A percentile compares a stretch with the other conserved stretches of the same genome.
These are phyloP conservation scores for Agrocybe pediades DNA, from an alignment of 768 basidiomycete species.

Conservation along the genomic window DNA sequence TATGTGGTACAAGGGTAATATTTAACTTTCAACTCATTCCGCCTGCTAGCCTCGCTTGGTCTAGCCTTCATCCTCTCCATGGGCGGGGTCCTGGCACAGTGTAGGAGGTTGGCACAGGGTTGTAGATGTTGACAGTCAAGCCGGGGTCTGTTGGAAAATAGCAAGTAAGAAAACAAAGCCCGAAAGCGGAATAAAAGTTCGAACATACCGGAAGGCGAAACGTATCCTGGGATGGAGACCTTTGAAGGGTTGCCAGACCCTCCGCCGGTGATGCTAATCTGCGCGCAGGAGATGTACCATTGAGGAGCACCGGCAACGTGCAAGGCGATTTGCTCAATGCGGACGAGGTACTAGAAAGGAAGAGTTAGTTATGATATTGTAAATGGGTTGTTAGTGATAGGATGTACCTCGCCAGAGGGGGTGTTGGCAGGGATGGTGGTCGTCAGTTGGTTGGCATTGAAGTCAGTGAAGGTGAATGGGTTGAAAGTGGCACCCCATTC, in stretches of 20 bases:
- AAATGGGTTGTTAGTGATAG: not conserved
- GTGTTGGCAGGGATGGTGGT: constrained; percentile 42
- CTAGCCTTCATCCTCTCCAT: constrained; percentile 17
- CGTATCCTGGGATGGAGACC: constrained; percentile 52
- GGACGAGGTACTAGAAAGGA: constrained; percentile 38
- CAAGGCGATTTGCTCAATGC: constrained; percentile 49
- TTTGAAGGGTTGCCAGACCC: constrained; percentile 45
- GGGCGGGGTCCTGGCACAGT: constrained; percentile 20
- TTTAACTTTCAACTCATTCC: too few species aligned
- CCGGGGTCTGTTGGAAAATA: constrained; percentile 33
- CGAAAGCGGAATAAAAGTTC: not conserved
- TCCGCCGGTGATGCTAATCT: constrained; percentile 44
- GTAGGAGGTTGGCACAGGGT: constrained; percentile 35
- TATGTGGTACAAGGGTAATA: too few species aligned
- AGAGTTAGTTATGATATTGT: not conserved
- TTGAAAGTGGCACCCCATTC: constrained; percentile 42
- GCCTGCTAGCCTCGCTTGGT: not conserved
- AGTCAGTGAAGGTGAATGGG: constrained; percentile 37
- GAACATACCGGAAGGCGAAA: constrained; percentile 33
- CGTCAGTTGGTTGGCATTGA: constrained; percentile 32
- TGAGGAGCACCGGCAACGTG: constrained; percentile 48
- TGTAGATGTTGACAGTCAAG: constrained; percentile 44
- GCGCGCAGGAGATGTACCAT: constrained; percentile 50
- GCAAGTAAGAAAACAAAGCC: not conserved
- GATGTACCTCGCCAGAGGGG: constrained; percentile 42